Base-by-base conservation (phyloP, 2,329 filamentous ascomycete species). In the Ilyonectria mors-panacis region DNA sequence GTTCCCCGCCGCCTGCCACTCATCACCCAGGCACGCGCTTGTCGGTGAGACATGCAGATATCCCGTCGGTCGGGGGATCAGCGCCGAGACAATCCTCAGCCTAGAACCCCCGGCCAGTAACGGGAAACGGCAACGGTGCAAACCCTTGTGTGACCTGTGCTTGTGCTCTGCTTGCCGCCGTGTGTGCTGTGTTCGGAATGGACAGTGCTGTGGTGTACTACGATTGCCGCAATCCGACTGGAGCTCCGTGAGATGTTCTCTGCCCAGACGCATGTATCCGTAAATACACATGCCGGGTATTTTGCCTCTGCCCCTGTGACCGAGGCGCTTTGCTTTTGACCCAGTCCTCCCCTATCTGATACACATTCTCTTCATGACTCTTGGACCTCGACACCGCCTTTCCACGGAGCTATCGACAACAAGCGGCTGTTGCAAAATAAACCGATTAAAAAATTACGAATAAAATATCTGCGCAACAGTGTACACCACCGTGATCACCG, bases 401-500 rank as follows among this genome's bases (percentile, higher is more conserved):
- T 28, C 45, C 7, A 17, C 6, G 23, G 23, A 48, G 55, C 21
- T 1, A 58, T 45, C 30, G 30, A 12, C 50, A 54, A 37, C 28
- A 51, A 48, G 45, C 28, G 33, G 21, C 45, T 35, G 37, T 50
- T 28, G 57, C 45, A 58, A 57, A 37, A 47, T 17, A 51, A 57
- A 63, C 51, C 7, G 59, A 33, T 23, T 30, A 39, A 48, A 48
- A 26, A 47, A 39, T 55, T 48, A 55, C 37, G 55, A 64, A 59
- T 35, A 23, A 44, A 54, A 37, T 39, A 21, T 54, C 28, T 59
- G 19, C 57, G 26, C 59, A 66, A 65, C 59, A 67, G 23, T 30
- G 69, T 68, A 62, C 64, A 72, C 68, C 66, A 70, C 66, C 71
- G 58, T 44, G 70, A 71, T 75, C 73, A 74, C 61, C 73, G 69